Evolutionary conservation across 495 filamentous ascomycete genomes (phyloP), one percentile per base, ranked within the genome.

Genomic region (Jackrogersella multiformis): DNA sequence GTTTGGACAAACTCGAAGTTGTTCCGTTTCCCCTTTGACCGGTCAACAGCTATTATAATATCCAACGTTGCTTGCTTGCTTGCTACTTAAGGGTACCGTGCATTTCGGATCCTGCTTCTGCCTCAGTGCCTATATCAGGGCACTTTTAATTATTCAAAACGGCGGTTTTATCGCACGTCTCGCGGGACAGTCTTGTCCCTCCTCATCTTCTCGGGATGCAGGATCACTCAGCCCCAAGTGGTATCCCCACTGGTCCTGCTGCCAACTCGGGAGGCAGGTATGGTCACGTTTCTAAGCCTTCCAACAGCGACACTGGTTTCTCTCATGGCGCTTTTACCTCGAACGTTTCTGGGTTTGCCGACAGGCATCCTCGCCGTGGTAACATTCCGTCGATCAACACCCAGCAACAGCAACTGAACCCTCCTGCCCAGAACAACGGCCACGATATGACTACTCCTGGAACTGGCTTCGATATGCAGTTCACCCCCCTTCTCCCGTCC

Each of bases 331-430:
- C 93, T 42, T 97, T 94, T 81, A 86, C 85, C 66, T 92, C 90
- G 61, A 96, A 94, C 79, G 80, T 89, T 64, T 86, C 84, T 69
- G 90, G 91, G 59, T 94, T 93, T 73, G 88, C 87, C 66, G 92
- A 97, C 70, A 87, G 93, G 65, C 92, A 93, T 74, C 86, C 89
- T 65, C 90, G 94, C 34, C 82, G 86, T 75, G 86, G 86, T 26
- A 97, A 96, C 81, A 91, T 98, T 75, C 92, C 93, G 56, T 87
- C 90, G 68, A 97, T 99, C 79, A 97, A 98, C 75, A 98, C 95
- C 9, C 85, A 72, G 75, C 84, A 81, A 74, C 84, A 81, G 69
- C 82, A 81, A 71, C 79, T 77, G 78, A 80, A 79, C 56, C 77
- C 76, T 61, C 73, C 71, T 38, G 57, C 30, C 13, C 72, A 70